These are phyloP conservation scores for Termitomyces sp. DNA, from an alignment of 768 basidiomycete genomes.

Conservation along the genomic window DNA sequence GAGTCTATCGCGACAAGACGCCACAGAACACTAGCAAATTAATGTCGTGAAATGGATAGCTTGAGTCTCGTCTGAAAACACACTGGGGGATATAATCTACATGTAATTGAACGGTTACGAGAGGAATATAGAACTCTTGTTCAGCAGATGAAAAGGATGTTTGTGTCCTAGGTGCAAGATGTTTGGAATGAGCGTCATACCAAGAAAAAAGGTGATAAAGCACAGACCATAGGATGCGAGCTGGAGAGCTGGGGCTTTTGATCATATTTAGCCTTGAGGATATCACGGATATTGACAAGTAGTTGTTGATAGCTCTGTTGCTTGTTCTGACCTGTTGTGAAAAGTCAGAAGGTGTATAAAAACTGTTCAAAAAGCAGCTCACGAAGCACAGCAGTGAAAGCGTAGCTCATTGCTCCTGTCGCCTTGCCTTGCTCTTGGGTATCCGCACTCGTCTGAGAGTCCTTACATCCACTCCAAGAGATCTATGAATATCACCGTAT, in stretches of 20 bases:
- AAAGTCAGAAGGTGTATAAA: background rate
- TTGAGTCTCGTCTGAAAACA: background rate
- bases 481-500: conserved; percentile 38
- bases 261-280: conserved; percentile 33
- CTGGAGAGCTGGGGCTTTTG: conserved; percentile 39
- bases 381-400: conserved; percentile 58
- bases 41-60: background rate
- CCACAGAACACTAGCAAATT: background rate
- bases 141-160: conserved; percentile 34
- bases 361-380: conserved; percentile 10
- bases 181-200: background rate
- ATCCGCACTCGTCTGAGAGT: conserved; percentile 80
- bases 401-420: conserved; percentile 77
- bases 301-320: conserved; percentile 41
- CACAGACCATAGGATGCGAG: conserved; percentile 38
- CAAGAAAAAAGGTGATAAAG: background rate
- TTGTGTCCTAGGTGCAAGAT: conserved; percentile 26
- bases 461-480: conserved; percentile 83
- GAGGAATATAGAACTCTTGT: background rate
- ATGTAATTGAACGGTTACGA: background rate
- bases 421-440: conserved; percentile 59
- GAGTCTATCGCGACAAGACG: background rate
- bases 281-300: conserved; percentile 32
- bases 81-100: background rate
- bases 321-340: conserved; percentile 37